A percentile compares a stretch with the other conserved stretches of the same genome.
Conservation (phyloP, 306 rosid genomes). For the Urtica urens region DNA sequence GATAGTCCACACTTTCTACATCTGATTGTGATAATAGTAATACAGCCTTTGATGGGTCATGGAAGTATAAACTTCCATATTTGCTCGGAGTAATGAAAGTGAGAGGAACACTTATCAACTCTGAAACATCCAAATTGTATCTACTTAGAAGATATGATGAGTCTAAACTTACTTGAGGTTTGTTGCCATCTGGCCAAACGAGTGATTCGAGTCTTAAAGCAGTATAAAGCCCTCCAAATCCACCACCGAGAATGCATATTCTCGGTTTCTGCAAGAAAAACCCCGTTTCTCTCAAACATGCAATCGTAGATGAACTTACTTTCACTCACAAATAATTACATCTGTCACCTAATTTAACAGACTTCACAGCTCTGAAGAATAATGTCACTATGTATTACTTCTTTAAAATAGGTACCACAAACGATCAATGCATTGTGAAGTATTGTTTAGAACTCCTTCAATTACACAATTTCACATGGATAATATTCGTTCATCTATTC, state of each 20-base stretch:
- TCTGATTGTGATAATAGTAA: no score
- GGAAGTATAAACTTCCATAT: no score
- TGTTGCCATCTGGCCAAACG: constrained; percentile 68
- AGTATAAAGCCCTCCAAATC: constrained; percentile 93
- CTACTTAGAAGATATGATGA: not conserved
- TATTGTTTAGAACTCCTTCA: no score
- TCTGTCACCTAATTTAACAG: not conserved
- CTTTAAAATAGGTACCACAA: not conserved
- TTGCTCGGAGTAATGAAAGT: no score
- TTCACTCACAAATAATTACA: not conserved
- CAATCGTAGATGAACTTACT: not conserved
- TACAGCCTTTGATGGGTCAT: no score
- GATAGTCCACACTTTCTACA: no score
- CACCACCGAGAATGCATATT: constrained; percentile 91
- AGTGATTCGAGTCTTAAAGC: constrained; percentile 90
- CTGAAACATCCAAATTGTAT: no score
- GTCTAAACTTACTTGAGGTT: constrained; percentile 48
- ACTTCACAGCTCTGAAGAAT: not conserved
- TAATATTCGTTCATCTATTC: not conserved
- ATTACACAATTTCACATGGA: not conserved
- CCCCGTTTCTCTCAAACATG: no score
- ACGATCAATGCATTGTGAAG: not conserved
- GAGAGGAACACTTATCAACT: no score
- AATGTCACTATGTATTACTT: not conserved
- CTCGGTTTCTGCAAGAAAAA: constrained; percentile 53